Base-by-base conservation (phyloP, 805 yeast genomes). In the Ogataea naganishii region DNA sequence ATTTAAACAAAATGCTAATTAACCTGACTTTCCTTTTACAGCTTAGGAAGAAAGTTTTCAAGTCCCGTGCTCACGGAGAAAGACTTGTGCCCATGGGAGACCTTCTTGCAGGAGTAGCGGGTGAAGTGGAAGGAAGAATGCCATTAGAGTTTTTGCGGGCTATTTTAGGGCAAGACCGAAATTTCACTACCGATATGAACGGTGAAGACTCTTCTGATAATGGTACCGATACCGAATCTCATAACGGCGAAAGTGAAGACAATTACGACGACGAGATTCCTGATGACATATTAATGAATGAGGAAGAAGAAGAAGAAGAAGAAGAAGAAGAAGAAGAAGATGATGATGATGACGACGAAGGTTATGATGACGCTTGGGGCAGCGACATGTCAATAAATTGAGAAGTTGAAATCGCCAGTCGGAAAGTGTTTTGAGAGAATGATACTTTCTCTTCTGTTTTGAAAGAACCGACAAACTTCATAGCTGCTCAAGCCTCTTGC, bases 1-100 rank as follows among this genome's bases (percentile, higher is more conserved):
- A 72, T 36, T 53, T 80, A 38, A 77, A 69, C 40, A 65, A 64
- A 28, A 48, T 69, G 25, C 82, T 83, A 81, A 50, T 80, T 20
- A 69, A 64, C 37, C 79, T 76, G 41, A 31, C 36, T 17, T 21
- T 48, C 22, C 29, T 31, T n/a, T n/a, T n/a, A n/a, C n/a, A n/a
- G n/a, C n/a, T n/a, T n/a, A n/a, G n/a, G n/a, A n/a, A n/a, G n/a
- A n/a, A n/a, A n/a, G n/a, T n/a, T n/a, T n/a, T n/a, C n/a, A n/a
- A n/a, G n/a, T n/a, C n/a, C n/a, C 14, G 29, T 43, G 6, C 34
- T 37, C 7, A 37, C 27, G 11, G 40, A 26, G 34, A 34, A 43
- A 23, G 34, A 39, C 31, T 28, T 35, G 14, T 35, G 33, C 27
- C 18, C 35, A 17, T 26, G 29, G 6, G 26, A 33, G 10, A 22